Conservation (phyloP, 2,329 filamentous ascomycete genomes). For the Beauveria australis region DNA sequence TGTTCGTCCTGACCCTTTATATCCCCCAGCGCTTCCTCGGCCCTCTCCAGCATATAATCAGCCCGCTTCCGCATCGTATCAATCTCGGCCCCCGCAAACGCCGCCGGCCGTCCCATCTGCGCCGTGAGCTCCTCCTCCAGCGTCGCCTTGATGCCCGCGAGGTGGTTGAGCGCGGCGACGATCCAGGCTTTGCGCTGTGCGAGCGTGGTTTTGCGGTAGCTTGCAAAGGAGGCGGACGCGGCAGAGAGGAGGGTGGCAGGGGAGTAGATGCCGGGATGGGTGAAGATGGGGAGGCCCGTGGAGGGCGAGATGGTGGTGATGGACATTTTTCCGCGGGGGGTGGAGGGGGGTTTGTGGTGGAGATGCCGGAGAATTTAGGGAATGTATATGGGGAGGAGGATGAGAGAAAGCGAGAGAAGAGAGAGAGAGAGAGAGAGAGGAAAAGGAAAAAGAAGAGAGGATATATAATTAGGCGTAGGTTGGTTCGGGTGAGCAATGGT, state of each 20-base stretch:
- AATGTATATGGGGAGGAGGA: not conserved
- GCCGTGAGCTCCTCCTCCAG: slow-evolving; percentile 78
- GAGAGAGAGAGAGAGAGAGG: not conserved
- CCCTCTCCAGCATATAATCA: slow-evolving; percentile 79
- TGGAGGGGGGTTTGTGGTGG: not conserved
- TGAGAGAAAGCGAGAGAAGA: not conserved
- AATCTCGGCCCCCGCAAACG: slow-evolving; percentile 77
- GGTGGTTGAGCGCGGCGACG: slow-evolving; percentile 64
- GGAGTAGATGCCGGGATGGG: slow-evolving; percentile 50
- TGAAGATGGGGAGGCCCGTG: slow-evolving; percentile 58
- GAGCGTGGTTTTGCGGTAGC: slow-evolving; percentile 67
- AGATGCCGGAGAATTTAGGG: not conserved
- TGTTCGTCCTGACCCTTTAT: slow-evolving; percentile 75
- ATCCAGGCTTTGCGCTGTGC: slow-evolving; percentile 71
- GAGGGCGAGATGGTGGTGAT: slow-evolving; percentile 56
- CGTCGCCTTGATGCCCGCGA: slow-evolving; percentile 65
- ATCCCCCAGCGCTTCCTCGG: slow-evolving; percentile 67
- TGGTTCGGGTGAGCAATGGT: not conserved
- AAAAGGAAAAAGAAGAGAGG: not conserved
- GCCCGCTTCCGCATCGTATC: slow-evolving; percentile 76
- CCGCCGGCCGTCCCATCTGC: slow-evolving; percentile 91
- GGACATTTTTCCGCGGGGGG: not conserved
- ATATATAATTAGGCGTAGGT: no score
- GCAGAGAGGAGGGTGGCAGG: slow-evolving; percentile 39
- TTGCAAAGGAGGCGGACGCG: slow-evolving; percentile 66